Evolutionary conservation across 306 rosid species (phyloP).

Genomic region (Corylus avellana): DNA sequence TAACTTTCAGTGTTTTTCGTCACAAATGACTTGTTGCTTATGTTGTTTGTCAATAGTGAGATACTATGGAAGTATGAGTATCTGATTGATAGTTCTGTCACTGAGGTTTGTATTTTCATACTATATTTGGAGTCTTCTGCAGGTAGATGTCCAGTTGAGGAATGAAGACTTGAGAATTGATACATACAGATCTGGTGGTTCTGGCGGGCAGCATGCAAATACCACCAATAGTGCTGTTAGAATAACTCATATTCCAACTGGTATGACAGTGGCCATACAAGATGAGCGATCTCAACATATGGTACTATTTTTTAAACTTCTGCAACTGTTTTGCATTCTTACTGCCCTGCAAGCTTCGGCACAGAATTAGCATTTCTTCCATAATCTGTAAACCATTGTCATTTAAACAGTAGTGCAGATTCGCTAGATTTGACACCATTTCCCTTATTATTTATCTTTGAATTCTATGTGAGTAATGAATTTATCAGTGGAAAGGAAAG

Average conservation of each 20-base stretch:
- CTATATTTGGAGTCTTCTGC: slow-evolving; percentile 25
- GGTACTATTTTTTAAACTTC: slow-evolving; percentile 43
- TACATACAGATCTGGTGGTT: slow-evolving; percentile 85
- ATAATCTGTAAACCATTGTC: background rate
- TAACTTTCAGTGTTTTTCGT: background rate
- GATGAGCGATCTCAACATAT: slow-evolving; percentile 93
- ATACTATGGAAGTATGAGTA: slow-evolving; percentile 12
- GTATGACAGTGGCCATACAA: slow-evolving; percentile 79
- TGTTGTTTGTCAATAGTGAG: background rate
- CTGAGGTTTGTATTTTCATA: background rate
- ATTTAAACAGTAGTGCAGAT: background rate
- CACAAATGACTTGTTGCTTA: slow-evolving; percentile 3
- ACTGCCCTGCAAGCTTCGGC: slow-evolving; percentile 18
- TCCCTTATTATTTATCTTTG: background rate
- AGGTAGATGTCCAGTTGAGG: slow-evolving; percentile 92
- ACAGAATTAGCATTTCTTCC: slow-evolving; percentile 4
- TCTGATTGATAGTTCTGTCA: slow-evolving; percentile 11
- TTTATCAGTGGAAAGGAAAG: background rate
- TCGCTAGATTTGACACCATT: background rate
- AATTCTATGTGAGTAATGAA: background rate
- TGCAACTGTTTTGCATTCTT: background rate
- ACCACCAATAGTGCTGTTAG: slow-evolving; percentile 96
- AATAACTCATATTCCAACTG: slow-evolving; percentile 79
- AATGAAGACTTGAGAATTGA: slow-evolving; percentile 84
- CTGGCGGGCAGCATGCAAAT: slow-evolving; percentile 98